These are phyloP conservation scores for Colletotrichum godetiae DNA, from an alignment of 2,329 filamentous ascomycete species.

Conservation along the genomic window DNA sequence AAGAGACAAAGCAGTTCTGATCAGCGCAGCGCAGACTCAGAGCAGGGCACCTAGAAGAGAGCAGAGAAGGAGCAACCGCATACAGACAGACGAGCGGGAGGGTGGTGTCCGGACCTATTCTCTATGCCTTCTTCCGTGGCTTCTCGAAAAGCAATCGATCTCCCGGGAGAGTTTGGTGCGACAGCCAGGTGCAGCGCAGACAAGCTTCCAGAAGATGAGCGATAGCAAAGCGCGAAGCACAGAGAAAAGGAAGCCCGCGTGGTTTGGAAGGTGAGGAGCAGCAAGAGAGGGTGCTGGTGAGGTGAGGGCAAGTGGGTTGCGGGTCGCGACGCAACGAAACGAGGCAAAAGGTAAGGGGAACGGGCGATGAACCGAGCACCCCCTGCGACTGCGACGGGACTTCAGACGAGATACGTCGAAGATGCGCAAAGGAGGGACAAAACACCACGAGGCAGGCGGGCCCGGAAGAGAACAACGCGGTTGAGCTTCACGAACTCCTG, in stretches of 20 bases:
- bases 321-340: conserved; percentile 31
- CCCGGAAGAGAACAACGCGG: conserved; percentile 4
- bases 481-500: conserved; percentile 20
- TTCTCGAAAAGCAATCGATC: conserved; percentile 24
- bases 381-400: conserved; percentile 23
- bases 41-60: no score
- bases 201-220: conserved; percentile 26
- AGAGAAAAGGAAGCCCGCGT: background rate
- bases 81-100: background rate
- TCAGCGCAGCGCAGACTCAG: background rate
- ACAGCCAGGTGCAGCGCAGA: conserved; percentile 10
- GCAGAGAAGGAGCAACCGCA: background rate
- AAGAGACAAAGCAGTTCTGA: background rate
- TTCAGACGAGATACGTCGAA: conserved; percentile 28
- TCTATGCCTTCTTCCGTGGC: background rate
- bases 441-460: conserved; percentile 1
- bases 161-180: conserved; percentile 3
- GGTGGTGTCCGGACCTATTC: background rate
- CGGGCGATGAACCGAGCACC: conserved; percentile 32
- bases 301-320: conserved; percentile 1
- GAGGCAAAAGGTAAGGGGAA: conserved; percentile 18
- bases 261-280: background rate
- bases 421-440: conserved; percentile 4
- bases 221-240: background rate
- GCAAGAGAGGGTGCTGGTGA: background rate